A percentile compares a stretch with the other conserved stretches of the same genome.
Evolutionary conservation across 495 filamentous ascomycete genomes (phyloP).

Genomic region (Annulohypoxylon maeteangense): DNA sequence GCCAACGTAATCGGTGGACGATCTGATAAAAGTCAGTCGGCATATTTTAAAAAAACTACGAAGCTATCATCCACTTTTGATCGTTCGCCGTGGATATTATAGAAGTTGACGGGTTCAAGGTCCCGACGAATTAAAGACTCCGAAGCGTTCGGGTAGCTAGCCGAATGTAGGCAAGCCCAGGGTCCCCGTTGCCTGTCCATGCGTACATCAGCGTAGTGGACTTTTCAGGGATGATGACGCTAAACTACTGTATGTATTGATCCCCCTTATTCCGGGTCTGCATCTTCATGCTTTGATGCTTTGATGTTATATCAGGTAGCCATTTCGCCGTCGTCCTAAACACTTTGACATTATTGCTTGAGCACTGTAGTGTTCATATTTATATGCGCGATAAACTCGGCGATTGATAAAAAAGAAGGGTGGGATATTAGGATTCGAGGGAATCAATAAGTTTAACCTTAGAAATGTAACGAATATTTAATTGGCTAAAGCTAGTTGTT

Average conservation of each 20-base stretch:
- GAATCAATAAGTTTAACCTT: constrained; percentile 23
- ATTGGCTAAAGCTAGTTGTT: constrained; percentile 15
- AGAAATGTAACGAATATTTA: neutral
- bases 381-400: neutral
- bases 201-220: neutral
- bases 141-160: constrained; percentile 18
- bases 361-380: neutral
- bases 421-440: constrained; percentile 29
- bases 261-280: constrained; percentile 28
- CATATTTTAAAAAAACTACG: neutral
- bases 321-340: neutral
- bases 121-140: constrained; percentile 14
- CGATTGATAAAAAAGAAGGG: constrained; percentile 7
- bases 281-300: constrained; percentile 4
- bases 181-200: neutral
- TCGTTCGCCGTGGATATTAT: neutral
- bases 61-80: constrained; percentile 5
- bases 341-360: neutral
- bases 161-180: constrained; percentile 17
- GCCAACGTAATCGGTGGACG: neutral
- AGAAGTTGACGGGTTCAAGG: neutral
- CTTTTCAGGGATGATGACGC: constrained; percentile 43
- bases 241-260: constrained; percentile 13
- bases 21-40: neutral
- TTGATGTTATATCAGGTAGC: constrained; percentile 24